Base-by-base conservation (phyloP, 495 filamentous ascomycete species). In the Penicillium goetzii region DNA sequence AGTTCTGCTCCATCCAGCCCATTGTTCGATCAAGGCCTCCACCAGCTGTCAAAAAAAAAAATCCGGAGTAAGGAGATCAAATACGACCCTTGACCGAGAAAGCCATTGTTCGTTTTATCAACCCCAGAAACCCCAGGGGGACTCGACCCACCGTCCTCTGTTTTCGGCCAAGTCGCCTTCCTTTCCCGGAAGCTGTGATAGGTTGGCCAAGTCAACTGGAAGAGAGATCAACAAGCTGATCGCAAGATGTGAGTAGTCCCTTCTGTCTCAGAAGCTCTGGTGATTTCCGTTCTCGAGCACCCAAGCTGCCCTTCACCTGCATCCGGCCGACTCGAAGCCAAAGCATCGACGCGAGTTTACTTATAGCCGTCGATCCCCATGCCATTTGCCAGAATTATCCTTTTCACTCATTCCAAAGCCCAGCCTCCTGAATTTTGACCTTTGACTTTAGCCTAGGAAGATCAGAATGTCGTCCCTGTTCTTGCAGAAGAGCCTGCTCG, bases 311-410 rank as follows among this genome's bases (percentile, higher is more conserved):
- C 17, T 30, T 52, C 34, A 12, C 21, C 64, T 72, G 71, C 69
- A 65, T 63, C 26, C 68, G 64, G 68, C 54, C 47, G 45, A 19
- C 17, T 52, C 4, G 19, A 49, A 51, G 45, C 32, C 23, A 55
- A 40, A 28, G 30, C 36, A 71, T 69, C 60, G 52, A 65, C 53
- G 64, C 59, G 47, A 41, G 25, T 70, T 71, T 77, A 77, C 75
- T 78, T 80, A 80, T 76, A 74, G 60, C 66, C 57, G 67, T 61
- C 53, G 70, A 69, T 71, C 68, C 65, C 76, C 74, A 79, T 75
- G 63, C 70, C 71, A 70, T 59, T 68, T 61, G 68, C 63, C 65
- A 65, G 58, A 66, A 64, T 57, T 65, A 45, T 62, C 63, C 45
- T 63, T 60, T 70, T 55, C 59, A 49, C 43, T 65, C 69, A 67